Percentiles rank a stretch among this genome's conserved stretches.
phyloP scores from a whole-genome alignment of 129 eudicot genomes.

The Solidago caesia region DNA sequence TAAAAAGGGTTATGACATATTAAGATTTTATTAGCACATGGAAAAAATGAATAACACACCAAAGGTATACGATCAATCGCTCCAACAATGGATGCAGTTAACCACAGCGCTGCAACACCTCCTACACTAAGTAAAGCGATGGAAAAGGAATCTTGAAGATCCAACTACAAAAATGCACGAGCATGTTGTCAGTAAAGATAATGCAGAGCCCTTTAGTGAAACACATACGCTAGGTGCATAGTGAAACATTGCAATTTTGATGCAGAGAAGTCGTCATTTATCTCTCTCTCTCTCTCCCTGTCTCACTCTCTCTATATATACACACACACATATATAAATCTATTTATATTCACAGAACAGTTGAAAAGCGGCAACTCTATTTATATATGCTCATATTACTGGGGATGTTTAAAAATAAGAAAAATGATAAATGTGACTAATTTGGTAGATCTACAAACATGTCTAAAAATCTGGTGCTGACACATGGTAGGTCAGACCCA shows the following conservation, averaged over 20 bases:
- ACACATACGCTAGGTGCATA: not conserved
- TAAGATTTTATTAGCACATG: constrained; percentile 16
- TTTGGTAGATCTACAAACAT: too few relatives aligned
- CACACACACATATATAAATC: too few relatives aligned
- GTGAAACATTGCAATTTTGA: not conserved
- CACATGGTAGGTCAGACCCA: too few relatives aligned
- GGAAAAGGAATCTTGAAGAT: constrained; percentile 49
- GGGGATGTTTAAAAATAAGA: not conserved
- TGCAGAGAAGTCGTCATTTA: too few relatives aligned
- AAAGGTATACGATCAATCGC: constrained; percentile 77
- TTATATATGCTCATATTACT: not conserved
- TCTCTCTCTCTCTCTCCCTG: too few relatives aligned
- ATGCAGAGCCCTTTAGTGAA: not conserved
- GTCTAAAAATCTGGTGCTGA: too few relatives aligned
- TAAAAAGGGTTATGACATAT: constrained; percentile 8
- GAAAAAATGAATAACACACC: constrained; percentile 39
- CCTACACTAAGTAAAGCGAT: constrained; percentile 58
- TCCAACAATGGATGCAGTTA: constrained; percentile 63
- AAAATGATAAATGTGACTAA: too few relatives aligned
- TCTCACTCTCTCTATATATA: too few relatives aligned
- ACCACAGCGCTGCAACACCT: constrained; percentile 53
- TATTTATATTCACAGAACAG: too few relatives aligned
- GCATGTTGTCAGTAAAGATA: constrained; percentile 2
- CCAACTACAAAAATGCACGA: constrained; percentile 44
- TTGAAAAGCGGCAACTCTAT: too few relatives aligned